phyloP scores from a whole-genome alignment of 2,329 filamentous ascomycete genomes.

The Ambrosiella cleistominuta region DNA sequence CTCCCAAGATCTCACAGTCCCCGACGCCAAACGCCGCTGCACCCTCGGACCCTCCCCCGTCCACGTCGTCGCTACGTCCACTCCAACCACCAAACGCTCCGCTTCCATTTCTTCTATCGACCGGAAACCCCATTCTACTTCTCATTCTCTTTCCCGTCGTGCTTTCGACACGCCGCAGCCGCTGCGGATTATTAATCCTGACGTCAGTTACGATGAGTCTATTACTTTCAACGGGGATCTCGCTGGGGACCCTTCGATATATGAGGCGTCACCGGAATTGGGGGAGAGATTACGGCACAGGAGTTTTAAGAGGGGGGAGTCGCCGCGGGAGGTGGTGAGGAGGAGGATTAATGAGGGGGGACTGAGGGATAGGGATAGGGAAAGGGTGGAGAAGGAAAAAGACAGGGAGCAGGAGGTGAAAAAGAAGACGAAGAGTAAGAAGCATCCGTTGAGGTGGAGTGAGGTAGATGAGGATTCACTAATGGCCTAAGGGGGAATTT shows the following conservation, averaged over 20 bases:
- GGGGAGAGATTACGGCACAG: background rate
- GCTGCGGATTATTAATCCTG: background rate
- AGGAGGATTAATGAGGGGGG: background rate
- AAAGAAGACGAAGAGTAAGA: background rate
- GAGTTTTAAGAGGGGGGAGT: background rate
- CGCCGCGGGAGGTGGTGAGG: background rate
- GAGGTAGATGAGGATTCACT: slow-evolving; percentile 3
- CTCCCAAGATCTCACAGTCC: background rate
- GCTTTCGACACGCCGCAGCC: no score
- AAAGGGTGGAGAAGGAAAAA: background rate
- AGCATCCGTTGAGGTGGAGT: background rate
- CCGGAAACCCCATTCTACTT: no score
- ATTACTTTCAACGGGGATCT: background rate
- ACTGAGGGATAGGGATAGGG: background rate
- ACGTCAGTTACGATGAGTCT: background rate
- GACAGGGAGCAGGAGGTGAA: background rate
- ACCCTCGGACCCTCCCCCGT: background rate
- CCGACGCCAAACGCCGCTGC: background rate
- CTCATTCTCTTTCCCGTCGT: no score
- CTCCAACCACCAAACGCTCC: background rate
- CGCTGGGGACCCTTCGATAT: background rate
- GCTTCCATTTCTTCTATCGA: background rate
- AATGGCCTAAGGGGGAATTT: background rate
- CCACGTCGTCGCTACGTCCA: background rate
- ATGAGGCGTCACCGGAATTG: background rate